These are phyloP conservation scores for Puccinellia tenuiflora DNA, from an alignment of 176 grass and related monocot species.

Conservation along the genomic window DNA sequence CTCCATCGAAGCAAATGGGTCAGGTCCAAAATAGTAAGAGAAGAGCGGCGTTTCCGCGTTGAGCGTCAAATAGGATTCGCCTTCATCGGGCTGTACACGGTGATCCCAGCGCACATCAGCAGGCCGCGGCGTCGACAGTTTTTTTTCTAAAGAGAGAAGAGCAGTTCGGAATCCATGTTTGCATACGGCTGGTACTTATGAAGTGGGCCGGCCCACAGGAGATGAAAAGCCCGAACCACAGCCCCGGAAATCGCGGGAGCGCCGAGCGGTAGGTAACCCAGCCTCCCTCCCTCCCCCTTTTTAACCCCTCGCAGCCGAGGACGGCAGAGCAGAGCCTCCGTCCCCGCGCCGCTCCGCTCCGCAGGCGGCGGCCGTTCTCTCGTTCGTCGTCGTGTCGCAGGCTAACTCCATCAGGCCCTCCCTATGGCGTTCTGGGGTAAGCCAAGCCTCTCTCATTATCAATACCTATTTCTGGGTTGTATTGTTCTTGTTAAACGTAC, in stretches of 20 bases:
- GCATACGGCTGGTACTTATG: background rate
- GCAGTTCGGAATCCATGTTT: too few species aligned
- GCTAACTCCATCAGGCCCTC: background rate
- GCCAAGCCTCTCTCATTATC: background rate
- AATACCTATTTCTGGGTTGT: background rate
- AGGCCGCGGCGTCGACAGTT: slow-evolving; percentile 60
- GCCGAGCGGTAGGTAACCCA: too few species aligned
- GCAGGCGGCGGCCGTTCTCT: background rate
- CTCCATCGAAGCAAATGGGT: too few species aligned
- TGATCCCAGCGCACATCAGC: slow-evolving; percentile 68
- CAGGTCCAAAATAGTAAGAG: too few species aligned
- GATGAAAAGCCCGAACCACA: background rate
- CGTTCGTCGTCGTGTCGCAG: background rate
- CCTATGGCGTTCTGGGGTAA: slow-evolving; percentile 78
- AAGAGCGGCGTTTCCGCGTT: too few species aligned
- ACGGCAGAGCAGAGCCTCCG: background rate
- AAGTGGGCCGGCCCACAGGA: background rate
- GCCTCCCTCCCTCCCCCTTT: background rate
- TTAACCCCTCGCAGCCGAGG: background rate
- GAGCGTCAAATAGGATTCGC: too few species aligned
- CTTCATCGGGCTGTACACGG: slow-evolving; percentile 72
- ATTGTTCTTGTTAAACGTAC: background rate
- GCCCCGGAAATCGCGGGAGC: background rate
- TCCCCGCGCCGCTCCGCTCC: background rate
- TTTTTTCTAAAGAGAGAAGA: too few species aligned